Evolutionary conservation across 176 grass and related monocot genomes (phyloP), one percentile per base, ranked within the genome.

Genomic region (Musa itinerans): DNA sequence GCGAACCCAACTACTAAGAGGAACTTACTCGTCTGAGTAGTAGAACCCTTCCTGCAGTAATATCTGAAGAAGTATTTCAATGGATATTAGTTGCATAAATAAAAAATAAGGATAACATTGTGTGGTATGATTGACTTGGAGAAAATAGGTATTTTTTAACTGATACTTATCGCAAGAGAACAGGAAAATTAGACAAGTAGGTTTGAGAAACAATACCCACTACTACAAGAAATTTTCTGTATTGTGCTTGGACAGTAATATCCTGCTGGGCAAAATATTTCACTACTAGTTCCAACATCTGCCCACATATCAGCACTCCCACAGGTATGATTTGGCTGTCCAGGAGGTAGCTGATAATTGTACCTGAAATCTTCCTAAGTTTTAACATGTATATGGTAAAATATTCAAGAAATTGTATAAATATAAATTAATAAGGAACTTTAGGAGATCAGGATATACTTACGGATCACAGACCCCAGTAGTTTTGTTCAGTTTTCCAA

Each of bases 391-490:
- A 13, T 26, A 11, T 25, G 2, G 17, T 16, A 29, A 52, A 10
- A 15, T 66, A 17, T 7, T 27, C 15, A 5, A 19, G 53, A 56
- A 13, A 53, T 62, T 29, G 59, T 25, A 68, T 27, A 13, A 26
- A 70, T 53, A 43, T 1, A 76, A 89, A 78, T 50, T 25, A 34
- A 80, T 57, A 27, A 6, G 22, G 4, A 57, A 54, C 55, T 2
- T 81, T 10, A 51, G 52, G 6, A 53, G 3, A 71, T 67, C 10
- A 78, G 77, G 70, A 66, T 65, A 23, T 61, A 89, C 90, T 98
- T 93, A 98, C 90, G 88, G 95, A 66, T 98, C 84, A n/a, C 95
- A 98, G 76, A 84, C 69, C 24, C 88, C 90, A 16, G 88, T 93
- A 13, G 81, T 93, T 1, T 0, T 8, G 56, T 93, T 98, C 63